A percentile compares a stretch with the other conserved stretches of the same genome.
Evolutionary conservation across 192 early-diverging fungal species (phyloP).

Genomic region (Umbelopsis sp.): DNA sequence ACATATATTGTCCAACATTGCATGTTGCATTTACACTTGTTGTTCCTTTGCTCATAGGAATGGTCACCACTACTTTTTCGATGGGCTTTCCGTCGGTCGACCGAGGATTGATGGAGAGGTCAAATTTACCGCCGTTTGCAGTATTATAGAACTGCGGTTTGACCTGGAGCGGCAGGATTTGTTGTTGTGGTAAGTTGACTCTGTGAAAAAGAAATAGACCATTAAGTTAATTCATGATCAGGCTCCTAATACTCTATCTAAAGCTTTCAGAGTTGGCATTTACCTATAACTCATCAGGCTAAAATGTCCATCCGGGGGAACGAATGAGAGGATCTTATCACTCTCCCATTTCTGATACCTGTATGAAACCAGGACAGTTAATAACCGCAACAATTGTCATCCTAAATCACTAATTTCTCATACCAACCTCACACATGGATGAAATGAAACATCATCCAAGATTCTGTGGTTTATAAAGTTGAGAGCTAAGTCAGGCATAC

Average conservation of each 20-base stretch:
- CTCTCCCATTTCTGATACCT: constrained; percentile 74
- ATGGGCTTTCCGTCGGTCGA: constrained; percentile 65
- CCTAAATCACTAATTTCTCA: background rate
- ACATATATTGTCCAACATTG: constrained; percentile 67
- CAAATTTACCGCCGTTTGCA: constrained; percentile 65
- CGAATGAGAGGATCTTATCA: constrained; percentile 82
- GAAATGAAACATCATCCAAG: constrained; percentile 85
- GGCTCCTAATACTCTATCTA: too few relatives aligned
- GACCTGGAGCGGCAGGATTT: constrained; percentile 60
- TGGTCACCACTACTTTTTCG: constrained; percentile 61
- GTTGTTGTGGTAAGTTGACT: constrained; percentile 56
- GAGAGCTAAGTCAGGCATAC: constrained; percentile 88
- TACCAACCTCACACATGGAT: constrained; percentile 79
- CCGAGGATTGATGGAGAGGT: constrained; percentile 65
- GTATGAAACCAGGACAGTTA: constrained; percentile 3
- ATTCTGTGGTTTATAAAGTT: constrained; percentile 67
- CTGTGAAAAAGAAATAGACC: constrained; percentile 33
- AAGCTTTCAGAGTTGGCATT: background rate
- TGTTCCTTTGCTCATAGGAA: constrained; percentile 61
- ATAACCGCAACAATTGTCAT: constrained; percentile 18
- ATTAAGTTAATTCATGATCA: background rate
- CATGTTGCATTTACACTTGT: constrained; percentile 62
- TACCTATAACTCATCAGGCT: constrained; percentile 82
- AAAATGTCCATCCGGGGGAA: constrained; percentile 94
- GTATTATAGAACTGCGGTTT: constrained; percentile 63